A percentile compares a stretch with the other conserved stretches of the same genome.
Evolutionary conservation across 1,139 yeast genomes (phyloP).

Genomic region (Protomyces gravidus): DNA sequence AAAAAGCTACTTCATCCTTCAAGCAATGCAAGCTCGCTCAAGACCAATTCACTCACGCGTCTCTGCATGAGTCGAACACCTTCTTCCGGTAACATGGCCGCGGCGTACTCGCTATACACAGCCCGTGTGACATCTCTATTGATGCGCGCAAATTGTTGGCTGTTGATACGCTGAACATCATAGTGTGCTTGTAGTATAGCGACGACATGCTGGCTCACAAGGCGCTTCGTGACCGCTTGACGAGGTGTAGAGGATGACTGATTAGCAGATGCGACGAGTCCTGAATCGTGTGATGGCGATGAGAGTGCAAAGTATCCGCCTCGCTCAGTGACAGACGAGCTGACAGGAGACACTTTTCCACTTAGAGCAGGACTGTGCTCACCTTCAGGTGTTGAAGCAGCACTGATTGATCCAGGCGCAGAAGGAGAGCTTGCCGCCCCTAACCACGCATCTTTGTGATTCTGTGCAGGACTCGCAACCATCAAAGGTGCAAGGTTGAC

Average conservation of each 20-base stretch:
- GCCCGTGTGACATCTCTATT: slow-evolving; percentile 17
- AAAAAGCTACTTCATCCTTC: not conserved
- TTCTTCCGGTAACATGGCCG: not conserved
- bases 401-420: not conserved
- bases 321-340: not conserved
- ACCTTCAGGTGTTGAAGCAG: not conserved
- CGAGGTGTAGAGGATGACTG: not conserved
- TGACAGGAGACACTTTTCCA: not conserved
- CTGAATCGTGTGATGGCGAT: not conserved
- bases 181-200: slow-evolving; percentile 10
- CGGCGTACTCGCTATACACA: slow-evolving; percentile 5
- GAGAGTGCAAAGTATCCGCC: not conserved
- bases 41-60: slow-evolving; percentile 6
- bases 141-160: slow-evolving; percentile 19
- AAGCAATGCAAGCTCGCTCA: not conserved
- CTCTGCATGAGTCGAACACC: not conserved
- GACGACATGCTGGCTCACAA: slow-evolving; percentile 5
- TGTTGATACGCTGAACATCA: slow-evolving; percentile 5
- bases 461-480: not conserved
- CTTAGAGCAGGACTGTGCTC: not conserved
- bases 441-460: no score
- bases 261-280: not conserved
- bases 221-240: not conserved
- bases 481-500: not conserved
- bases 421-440: not conserved